A percentile compares a stretch with the other conserved stretches of the same genome.
These are phyloP conservation scores for Hansenula lynferdii DNA, from an alignment of 1,139 yeast species.

Conservation along the genomic window DNA sequence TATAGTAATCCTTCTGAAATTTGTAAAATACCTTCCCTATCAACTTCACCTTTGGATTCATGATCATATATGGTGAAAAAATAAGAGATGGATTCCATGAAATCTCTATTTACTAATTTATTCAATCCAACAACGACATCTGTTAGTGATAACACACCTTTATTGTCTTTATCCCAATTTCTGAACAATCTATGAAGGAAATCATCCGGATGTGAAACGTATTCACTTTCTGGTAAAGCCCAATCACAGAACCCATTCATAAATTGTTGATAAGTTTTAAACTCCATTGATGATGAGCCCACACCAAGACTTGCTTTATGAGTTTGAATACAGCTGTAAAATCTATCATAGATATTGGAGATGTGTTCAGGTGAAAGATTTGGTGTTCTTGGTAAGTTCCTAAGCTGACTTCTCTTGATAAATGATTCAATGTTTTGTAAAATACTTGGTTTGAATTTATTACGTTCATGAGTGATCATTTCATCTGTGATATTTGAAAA, in stretches of 20 bases:
- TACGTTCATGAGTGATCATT: constrained; percentile 62
- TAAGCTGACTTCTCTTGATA: constrained; percentile 85
- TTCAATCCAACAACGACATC: constrained; percentile 75
- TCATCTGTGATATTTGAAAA: constrained; percentile 78
- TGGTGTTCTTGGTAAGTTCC: constrained; percentile 73
- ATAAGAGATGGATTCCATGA: constrained; percentile 74
- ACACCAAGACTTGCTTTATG: constrained; percentile 63
- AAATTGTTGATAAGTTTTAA: constrained; percentile 64
- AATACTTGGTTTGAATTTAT: constrained; percentile 69
- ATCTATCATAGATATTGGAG: constrained; percentile 77
- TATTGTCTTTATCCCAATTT: constrained; percentile 60
- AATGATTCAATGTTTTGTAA: constrained; percentile 83
- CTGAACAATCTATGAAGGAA: constrained; percentile 62
- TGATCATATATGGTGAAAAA: constrained; percentile 74
- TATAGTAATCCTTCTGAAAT: constrained; percentile 84
- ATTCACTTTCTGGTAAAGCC: constrained; percentile 41
- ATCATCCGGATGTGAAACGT: constrained; percentile 34
- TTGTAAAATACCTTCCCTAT: constrained; percentile 74
- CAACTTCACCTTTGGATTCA: constrained; percentile 56
- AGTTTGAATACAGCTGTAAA: constrained; percentile 69
- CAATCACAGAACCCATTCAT: constrained; percentile 82
- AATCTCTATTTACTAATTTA: constrained; percentile 61
- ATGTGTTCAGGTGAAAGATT: constrained; percentile 55
- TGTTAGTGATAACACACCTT: constrained; percentile 56
- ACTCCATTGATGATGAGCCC: constrained; percentile 72